Evolutionary conservation across 306 rosid genomes (phyloP), one percentile per base, ranked within the genome.

Genomic region (Dalbergia cultrata): DNA sequence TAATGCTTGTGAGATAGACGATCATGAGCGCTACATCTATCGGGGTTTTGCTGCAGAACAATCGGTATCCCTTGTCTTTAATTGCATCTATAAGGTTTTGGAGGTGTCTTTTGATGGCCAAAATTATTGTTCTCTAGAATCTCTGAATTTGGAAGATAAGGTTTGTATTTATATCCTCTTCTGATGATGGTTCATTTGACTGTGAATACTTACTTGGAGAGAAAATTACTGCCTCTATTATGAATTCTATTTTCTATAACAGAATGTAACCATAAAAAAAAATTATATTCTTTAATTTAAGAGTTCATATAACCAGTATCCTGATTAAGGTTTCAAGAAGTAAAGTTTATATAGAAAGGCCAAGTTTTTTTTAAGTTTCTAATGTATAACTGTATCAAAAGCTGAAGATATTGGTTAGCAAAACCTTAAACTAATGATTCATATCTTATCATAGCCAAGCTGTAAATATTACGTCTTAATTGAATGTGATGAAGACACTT

Each of bases 1-100:
- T n/a, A 33, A 41, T 60, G 4, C 66, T 31, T 83, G 89, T 77
- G 43, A 8, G 5, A 8, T 59, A 7, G 82, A 86, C 4, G 75
- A 87, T 12, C 45, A 16, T 39, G 45, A 35, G 14, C 50, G 50
- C 54, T 84, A 74, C 72, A 3, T 3, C 9, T 87, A 74, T 77
- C 22, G 16, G 13, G 58, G 7, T 63, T 9, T 14, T 9, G 1
- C 11, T 45, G 8, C 52, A 41, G 58, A 70, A 37, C 43, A 13
- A 6, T 0, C 10, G 2, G 18, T 37, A 39, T 5, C 13, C 52
- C 84, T 87, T 14, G 34, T 56, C 35, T 70, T 84, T 47, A 84
- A 84, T 70, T 84, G 86, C 72, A 74, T 87, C 79, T 81, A 81
- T 75, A 17, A 67, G 80, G 74, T 84, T 41, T 73, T 77, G 57